Conservation (phyloP, 768 basidiomycete genomes). For the Dacryopinax spathularia region DNA sequence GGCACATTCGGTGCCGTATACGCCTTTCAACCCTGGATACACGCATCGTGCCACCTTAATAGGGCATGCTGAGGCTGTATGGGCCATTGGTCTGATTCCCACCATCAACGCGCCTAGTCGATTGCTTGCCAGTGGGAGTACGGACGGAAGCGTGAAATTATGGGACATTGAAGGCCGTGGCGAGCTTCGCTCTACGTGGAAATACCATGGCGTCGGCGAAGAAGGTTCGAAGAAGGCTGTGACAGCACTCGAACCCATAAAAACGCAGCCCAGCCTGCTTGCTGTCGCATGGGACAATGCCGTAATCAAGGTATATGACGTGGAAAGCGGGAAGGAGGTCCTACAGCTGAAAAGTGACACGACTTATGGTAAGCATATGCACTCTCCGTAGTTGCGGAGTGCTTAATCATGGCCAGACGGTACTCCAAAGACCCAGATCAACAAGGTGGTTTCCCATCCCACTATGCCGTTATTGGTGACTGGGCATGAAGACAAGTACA, state of each 20-base stretch:
- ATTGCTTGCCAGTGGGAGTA: slow-evolving; percentile 75
- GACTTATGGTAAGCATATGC: slow-evolving; percentile 30
- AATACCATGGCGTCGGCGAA: slow-evolving; percentile 53
- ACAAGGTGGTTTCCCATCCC: slow-evolving; percentile 77
- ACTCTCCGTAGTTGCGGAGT: slow-evolving; percentile 6
- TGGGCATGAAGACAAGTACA: slow-evolving; percentile 86
- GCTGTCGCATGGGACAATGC: slow-evolving; percentile 85
- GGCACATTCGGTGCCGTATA: slow-evolving; percentile 68
- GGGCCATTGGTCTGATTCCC: slow-evolving; percentile 80
- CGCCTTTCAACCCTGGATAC: slow-evolving; percentile 70
- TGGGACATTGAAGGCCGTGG: slow-evolving; percentile 69
- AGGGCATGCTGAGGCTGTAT: slow-evolving; percentile 90
- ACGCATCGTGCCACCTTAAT: slow-evolving; percentile 59
- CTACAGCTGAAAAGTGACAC: slow-evolving; percentile 25
- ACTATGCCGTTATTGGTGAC: slow-evolving; percentile 77
- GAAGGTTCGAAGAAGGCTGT: slow-evolving; percentile 43
- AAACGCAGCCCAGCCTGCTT: slow-evolving; percentile 68
- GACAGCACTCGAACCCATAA: slow-evolving; percentile 70
- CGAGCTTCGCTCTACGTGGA: slow-evolving; percentile 64
- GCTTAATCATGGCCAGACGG: slow-evolving; percentile 36
- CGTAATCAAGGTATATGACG: slow-evolving; percentile 78
- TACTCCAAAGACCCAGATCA: slow-evolving; percentile 64
- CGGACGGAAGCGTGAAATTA: slow-evolving; percentile 83
- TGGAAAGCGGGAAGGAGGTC: slow-evolving; percentile 69
- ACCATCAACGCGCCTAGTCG: slow-evolving; percentile 38